Conservation (phyloP, 352 stramenopile species). For the Globisporangium okanoganense region DNA sequence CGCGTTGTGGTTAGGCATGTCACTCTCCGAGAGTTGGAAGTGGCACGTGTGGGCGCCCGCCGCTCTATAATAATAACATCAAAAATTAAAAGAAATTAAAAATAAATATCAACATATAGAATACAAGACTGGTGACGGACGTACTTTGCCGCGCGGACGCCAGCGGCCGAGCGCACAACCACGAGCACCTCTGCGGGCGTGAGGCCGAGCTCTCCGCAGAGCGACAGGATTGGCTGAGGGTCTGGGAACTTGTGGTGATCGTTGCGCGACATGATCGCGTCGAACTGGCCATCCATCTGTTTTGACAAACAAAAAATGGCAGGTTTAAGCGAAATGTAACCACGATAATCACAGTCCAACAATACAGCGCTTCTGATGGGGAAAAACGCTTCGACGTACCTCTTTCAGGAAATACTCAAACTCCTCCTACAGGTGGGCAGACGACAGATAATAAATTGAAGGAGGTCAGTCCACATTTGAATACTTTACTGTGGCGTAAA, state of each 20-base stretch:
- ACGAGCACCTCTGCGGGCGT: slow-evolving; percentile 50
- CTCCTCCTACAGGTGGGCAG: slow-evolving; percentile 37
- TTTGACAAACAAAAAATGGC: too few relatives aligned
- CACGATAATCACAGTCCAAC: too few relatives aligned
- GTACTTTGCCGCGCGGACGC: slow-evolving; percentile 65
- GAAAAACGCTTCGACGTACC: too few relatives aligned
- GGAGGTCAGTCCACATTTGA: too few relatives aligned
- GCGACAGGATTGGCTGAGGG: slow-evolving; percentile 33
- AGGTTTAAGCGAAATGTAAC: too few relatives aligned
- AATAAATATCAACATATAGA: background rate
- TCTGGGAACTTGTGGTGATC: slow-evolving; percentile 48
- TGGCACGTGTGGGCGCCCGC: slow-evolving; percentile 58
- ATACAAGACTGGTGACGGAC: background rate
- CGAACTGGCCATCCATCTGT: slow-evolving; percentile 74
- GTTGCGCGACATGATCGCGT: slow-evolving; percentile 43
- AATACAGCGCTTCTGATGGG: too few relatives aligned
- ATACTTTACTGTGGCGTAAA: too few relatives aligned
- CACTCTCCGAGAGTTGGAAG: slow-evolving; percentile 58
- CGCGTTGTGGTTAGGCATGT: slow-evolving; percentile 71
- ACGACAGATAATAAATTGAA: background rate
- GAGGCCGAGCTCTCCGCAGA: slow-evolving; percentile 54
- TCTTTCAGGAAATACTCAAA: slow-evolving; percentile 66
- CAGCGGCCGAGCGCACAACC: slow-evolving; percentile 45
- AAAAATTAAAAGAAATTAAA: background rate
- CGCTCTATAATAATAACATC: slow-evolving; percentile 20